These are phyloP conservation scores for Nematocida ironsii DNA, from an alignment of 371 early-diverging fungal species.

Conservation along the genomic window DNA sequence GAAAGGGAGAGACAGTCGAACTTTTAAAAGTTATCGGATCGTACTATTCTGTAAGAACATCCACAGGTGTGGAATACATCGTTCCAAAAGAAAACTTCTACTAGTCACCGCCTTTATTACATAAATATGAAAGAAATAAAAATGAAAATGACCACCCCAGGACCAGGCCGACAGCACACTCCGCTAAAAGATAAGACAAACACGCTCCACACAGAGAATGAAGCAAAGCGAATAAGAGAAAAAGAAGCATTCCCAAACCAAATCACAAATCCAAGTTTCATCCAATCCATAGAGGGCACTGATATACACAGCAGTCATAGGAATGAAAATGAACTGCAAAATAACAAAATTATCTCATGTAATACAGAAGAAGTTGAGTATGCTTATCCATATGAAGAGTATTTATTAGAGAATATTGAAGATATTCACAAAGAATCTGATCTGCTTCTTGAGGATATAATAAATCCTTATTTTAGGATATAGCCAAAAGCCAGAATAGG, in stretches of 20 bases:
- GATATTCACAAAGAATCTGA: conserved; percentile 24
- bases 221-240: too few species aligned
- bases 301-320: too few species aligned
- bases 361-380: conserved; percentile 3
- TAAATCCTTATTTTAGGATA: background rate
- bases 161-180: background rate
- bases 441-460: background rate
- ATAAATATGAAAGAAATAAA: background rate
- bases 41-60: conserved; percentile 56
- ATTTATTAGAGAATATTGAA: conserved; percentile 8
- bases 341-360: background rate
- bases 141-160: background rate
- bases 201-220: background rate
- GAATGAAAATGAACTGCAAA: too few species aligned
- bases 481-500: background rate
- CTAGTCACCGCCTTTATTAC: background rate
- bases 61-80: conserved; percentile 47
- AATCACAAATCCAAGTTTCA: too few species aligned
- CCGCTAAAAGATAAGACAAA: conserved; percentile 27
- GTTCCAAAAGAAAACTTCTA: conserved; percentile 57
- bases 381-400: conserved; percentile 24
- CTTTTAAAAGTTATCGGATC: conserved; percentile 44
- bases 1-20: conserved; percentile 58
- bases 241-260: too few species aligned
- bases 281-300: too few species aligned